Conservation (phyloP, 1,139 yeast genomes). For the Debaryomycetaceae sp. region DNA sequence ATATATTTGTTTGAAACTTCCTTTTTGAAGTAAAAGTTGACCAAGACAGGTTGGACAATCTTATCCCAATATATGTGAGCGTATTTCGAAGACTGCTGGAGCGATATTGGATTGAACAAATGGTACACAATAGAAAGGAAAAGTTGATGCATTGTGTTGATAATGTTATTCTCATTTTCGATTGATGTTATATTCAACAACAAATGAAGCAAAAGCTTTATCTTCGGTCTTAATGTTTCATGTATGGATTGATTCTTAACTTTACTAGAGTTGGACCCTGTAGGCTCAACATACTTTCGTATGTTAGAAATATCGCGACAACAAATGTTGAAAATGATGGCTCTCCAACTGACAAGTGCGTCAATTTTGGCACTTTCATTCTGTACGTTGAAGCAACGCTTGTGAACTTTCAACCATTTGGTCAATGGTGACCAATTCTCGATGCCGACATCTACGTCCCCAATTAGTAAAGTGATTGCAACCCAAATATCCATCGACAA, state of each 20-base stretch:
- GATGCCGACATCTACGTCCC: constrained; percentile 19
- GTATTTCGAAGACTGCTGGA: constrained; percentile 19
- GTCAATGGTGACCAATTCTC: constrained; percentile 32
- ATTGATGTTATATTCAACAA: constrained; percentile 22
- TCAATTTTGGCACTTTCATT: constrained; percentile 22
- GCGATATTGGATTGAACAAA: constrained; percentile 21
- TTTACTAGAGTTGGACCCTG: constrained; percentile 8
- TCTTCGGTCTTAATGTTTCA: constrained; percentile 22
- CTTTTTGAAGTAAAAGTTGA: constrained; percentile 31
- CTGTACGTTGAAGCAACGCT: constrained; percentile 24
- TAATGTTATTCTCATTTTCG: constrained; percentile 21
- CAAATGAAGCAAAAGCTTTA: constrained; percentile 25
- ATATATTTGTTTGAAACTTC: constrained; percentile 17
- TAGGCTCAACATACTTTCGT: constrained; percentile 16
- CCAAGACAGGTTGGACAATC: constrained; percentile 29
- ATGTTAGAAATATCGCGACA: constrained; percentile 28
- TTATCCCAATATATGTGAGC: constrained; percentile 39
- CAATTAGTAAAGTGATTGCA: constrained; percentile 30
- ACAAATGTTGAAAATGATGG: constrained; percentile 33
- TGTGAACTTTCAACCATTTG: constrained; percentile 35
- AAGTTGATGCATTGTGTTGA: constrained; percentile 27
- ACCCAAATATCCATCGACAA: constrained; percentile 45
- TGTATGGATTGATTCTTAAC: constrained; percentile 14
- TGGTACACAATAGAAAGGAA: constrained; percentile 33
- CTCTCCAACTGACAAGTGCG: constrained; percentile 38